Percentiles rank a stretch among this genome's conserved stretches.
Evolutionary conservation across 78 protist genomes (phyloP).

Genomic region (Creolimax fragrantissima): DNA sequence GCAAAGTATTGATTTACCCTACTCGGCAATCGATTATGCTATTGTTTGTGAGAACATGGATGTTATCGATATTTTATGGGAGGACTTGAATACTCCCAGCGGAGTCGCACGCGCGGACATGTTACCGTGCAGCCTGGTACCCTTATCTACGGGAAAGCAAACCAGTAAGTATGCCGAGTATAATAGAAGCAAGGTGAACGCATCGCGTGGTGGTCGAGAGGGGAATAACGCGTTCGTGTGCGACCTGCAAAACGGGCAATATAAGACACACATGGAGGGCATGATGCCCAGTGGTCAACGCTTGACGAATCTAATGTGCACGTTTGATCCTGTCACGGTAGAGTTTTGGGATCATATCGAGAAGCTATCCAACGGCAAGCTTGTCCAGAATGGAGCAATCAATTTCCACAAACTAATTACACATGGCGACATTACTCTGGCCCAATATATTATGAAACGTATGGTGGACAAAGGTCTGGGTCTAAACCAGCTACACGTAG

Average conservation of each 20-base stretch:
- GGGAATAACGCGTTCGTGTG: conserved; percentile 1
- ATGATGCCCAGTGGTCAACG: background rate
- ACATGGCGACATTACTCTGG: background rate
- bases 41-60: background rate
- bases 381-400: background rate
- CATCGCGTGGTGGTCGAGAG: background rate
- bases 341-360: background rate
- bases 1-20: background rate
- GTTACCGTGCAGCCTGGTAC: background rate
- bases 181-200: background rate
- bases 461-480: background rate
- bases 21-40: background rate
- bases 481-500: background rate
- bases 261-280: background rate
- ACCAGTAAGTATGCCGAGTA: conserved; percentile 12
- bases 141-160: conserved; percentile 4
- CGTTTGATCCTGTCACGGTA: background rate
- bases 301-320: background rate
- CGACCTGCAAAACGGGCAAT: background rate
- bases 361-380: background rate
- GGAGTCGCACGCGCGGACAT: background rate
- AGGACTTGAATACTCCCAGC: no score
- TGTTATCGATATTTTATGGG: background rate
- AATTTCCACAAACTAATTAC: conserved; percentile 2
- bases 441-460: background rate